Evolutionary conservation across 805 yeast genomes (phyloP), one percentile per base, ranked within the genome.

Genomic region (Lipomyces oligophaga): DNA sequence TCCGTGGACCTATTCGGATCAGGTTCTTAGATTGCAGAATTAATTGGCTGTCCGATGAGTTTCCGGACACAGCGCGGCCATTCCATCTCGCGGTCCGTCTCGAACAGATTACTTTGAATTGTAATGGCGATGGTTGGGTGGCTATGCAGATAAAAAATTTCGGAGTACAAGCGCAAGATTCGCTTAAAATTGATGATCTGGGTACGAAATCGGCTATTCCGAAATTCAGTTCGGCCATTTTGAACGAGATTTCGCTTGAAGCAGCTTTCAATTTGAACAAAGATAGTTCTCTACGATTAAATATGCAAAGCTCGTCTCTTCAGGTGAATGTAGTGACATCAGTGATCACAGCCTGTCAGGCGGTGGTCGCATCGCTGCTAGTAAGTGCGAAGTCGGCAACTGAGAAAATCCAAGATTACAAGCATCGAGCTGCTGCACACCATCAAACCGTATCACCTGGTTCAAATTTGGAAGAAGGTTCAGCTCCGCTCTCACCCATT

Each of bases 31-130:
- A 39, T 15, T 34, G 41, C 4, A 34, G 49, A 0, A 19, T 43
- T 15, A 36, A 36, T 21, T 50, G 55, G 55, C 26, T 50, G 2
- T 47, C 55, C 16, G 55, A 50, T 28, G 49, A 50, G 27, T 39
- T 41, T 28, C 42, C 30, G 5, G 40, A 22, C n/a, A 15, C 26
- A 3, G 19, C 20, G 3, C 27, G 42, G 19, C 28, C 31, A 19
- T 49, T 49, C 19, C 28, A 21, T 20, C 16, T 45, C 26, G 25
- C 38, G 11, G 19, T 49, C 24, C 24, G 45, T 6, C 33, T 47
- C 10, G 47, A 49, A 15, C 20, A 33, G 15, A 5, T 49, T 13
- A 26, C 43, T 3, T 18, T 49, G 20, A 40, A 38, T 4, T 41
- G 47, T 3, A 41, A 39, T 26, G 54, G 54, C 15, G 45, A 38